These are phyloP conservation scores for Fusarium liriodendri DNA, from an alignment of 2,329 filamentous ascomycete species.

Conservation along the genomic window DNA sequence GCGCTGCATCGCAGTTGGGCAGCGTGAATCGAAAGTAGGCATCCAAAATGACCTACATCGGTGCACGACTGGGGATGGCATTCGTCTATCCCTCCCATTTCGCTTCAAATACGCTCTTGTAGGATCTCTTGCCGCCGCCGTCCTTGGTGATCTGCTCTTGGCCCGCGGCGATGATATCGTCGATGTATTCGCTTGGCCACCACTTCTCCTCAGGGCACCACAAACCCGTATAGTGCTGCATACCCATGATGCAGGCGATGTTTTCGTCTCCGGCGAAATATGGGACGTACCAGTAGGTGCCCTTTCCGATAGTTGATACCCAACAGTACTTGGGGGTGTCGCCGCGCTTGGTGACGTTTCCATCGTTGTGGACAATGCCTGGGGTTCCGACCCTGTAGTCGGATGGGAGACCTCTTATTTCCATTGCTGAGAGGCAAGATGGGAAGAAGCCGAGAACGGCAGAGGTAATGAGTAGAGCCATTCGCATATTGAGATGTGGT, in stretches of 20 bases:
- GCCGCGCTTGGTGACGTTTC: neutral
- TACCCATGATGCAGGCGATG: neutral
- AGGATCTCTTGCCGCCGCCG: neutral
- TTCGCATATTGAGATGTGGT: neutral
- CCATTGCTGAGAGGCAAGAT: neutral
- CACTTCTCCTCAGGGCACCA: conserved; percentile 2
- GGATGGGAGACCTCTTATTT: neutral
- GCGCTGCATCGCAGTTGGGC: neutral
- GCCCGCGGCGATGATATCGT: conserved; percentile 6
- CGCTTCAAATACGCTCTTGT: neutral
- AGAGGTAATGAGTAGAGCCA: neutral
- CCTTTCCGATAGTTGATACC: neutral
- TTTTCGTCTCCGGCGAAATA: neutral
- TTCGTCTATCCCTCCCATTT: neutral
- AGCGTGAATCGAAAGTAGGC: neutral
- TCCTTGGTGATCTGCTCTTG: conserved; percentile 15
- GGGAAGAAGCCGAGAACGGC: neutral
- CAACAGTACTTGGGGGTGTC: neutral
- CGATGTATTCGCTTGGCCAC: conserved; percentile 10
- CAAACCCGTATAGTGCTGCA: neutral
- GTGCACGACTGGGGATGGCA: neutral
- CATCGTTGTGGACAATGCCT: neutral
- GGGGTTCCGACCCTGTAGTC: neutral
- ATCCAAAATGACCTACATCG: neutral
- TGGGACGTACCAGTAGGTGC: conserved; percentile 1